Evolutionary conservation across 2,329 filamentous ascomycete genomes (phyloP), one percentile per base, ranked within the genome.

Genomic region (Nannizzia gypsea): DNA sequence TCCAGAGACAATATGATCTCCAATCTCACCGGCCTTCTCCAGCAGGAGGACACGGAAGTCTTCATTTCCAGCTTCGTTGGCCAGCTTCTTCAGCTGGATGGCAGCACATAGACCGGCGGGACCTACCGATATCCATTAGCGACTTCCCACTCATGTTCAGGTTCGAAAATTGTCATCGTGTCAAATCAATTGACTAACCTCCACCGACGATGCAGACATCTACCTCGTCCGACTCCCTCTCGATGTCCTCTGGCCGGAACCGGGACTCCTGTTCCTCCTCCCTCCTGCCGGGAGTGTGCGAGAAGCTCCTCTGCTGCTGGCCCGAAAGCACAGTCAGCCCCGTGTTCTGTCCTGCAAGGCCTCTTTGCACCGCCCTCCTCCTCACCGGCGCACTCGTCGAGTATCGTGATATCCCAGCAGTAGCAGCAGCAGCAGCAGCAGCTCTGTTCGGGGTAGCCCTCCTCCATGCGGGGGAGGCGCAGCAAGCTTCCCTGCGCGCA

Each of bases 191-290:
- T 42, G 38, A 66, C 74, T 68, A 77, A 84, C 82, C 92, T 73
- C 89, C 93, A 69, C 93, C 93, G 59, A 99, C 84, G 69, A 99
- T 97, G 74, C 90, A 95, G 31, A 99, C 91, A 74, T 99, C 93
- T 31, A 99, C 93, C 75, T 93, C 78, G 69, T 99, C 93, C 59
- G 84, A 88, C 73, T 97, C 93, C 65, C 93, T 86, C 65, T 97
- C 92, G 61, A 91, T 79, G 59, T 79, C 73, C 22, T 71, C 71
- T 6, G 86, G 86, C 69, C 90, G 85, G 66, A 89, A 88, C 69
- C 38, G 83, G 77, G 48, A 20, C 26, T 72, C 44, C 9, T 48
- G 17, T 20, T 48, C 70, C 61, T 77, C 74, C 57, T 76, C 75
- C 58, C 68, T 68, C 48, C 72, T 71, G 56, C 67, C 69, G 44